Conservation (phyloP, 768 basidiomycete species). For the Neoboletus magnificus region DNA sequence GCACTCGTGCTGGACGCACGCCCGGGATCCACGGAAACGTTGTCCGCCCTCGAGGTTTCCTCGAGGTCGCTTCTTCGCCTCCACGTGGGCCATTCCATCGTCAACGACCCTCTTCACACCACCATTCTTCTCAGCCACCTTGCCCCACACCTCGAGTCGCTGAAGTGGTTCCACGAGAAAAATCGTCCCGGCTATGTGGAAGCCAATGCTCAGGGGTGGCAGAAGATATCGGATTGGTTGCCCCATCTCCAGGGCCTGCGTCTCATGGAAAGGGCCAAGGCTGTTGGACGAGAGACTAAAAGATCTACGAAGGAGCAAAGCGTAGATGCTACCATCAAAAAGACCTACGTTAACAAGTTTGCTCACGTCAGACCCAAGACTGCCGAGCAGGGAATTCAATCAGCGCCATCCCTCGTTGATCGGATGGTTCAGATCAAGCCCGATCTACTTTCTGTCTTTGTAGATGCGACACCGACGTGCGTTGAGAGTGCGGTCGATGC, state of each 20-base stretch:
- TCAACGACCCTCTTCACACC: constrained; percentile 63
- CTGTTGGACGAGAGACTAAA: constrained; percentile 19
- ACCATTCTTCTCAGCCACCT: constrained; percentile 75
- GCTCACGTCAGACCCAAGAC: constrained; percentile 41
- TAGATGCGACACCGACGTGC: constrained; percentile 53
- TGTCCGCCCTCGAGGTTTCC: constrained; percentile 46
- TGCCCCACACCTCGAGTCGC: constrained; percentile 62
- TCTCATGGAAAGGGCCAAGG: constrained; percentile 52
- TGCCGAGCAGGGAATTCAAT: constrained; percentile 37
- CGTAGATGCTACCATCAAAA: constrained; percentile 52
- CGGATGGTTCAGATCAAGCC: constrained; percentile 41
- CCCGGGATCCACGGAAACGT: constrained; percentile 42
- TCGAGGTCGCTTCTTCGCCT: constrained; percentile 67
- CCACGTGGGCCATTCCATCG: constrained; percentile 74
- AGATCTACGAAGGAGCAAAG: constrained; percentile 36
- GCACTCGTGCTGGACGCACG: constrained; percentile 62
- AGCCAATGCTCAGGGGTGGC: constrained; percentile 65
- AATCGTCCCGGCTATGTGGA: constrained; percentile 70
- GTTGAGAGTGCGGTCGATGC: constrained; percentile 48
- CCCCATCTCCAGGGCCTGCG: constrained; percentile 73
- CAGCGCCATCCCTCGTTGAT: constrained; percentile 35
- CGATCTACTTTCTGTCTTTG: constrained; percentile 36
- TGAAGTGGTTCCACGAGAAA: constrained; percentile 79
- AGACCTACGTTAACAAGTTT: constrained; percentile 37
- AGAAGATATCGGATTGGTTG: constrained; percentile 61